Evolutionary conservation across 495 filamentous ascomycete species (phyloP).

Genomic region (Tuber indicum): DNA sequence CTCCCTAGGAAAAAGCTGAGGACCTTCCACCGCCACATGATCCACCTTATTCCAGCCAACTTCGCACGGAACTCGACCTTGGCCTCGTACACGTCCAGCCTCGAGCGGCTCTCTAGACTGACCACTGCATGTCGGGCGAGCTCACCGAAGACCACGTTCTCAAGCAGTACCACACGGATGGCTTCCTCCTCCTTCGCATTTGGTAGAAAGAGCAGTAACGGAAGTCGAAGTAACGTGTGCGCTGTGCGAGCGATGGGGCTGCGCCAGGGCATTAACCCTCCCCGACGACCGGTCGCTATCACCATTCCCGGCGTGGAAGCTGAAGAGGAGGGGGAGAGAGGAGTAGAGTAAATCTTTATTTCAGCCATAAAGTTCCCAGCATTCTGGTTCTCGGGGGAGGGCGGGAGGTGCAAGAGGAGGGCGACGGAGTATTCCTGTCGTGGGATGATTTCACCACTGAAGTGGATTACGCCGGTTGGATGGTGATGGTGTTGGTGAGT

Average conservation of each 20-base stretch:
- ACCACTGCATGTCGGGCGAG: constrained; percentile 55
- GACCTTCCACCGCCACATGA: constrained; percentile 76
- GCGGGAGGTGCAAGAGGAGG: constrained; percentile 55
- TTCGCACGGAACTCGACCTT: constrained; percentile 61
- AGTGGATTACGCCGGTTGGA: constrained; percentile 13
- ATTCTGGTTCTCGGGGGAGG: constrained; percentile 53
- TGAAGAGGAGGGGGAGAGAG: constrained; percentile 11
- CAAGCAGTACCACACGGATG: constrained; percentile 65
- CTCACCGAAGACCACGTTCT: constrained; percentile 57
- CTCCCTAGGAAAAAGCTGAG: constrained; percentile 62
- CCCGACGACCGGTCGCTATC: constrained; percentile 48
- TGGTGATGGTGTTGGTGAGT: constrained; percentile 1
- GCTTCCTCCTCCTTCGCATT: constrained; percentile 48
- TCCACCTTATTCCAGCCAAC: constrained; percentile 69
- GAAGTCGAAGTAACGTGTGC: constrained; percentile 47
- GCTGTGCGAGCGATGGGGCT: constrained; percentile 53
- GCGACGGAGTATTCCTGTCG: constrained; percentile 59
- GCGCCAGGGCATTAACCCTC: constrained; percentile 61
- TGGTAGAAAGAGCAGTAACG: constrained; percentile 42
- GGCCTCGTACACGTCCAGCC: constrained; percentile 68
- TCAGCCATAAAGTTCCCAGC: constrained; percentile 92
- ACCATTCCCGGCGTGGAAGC: constrained; percentile 14
- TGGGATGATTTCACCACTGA: constrained; percentile 44
- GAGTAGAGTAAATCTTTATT: constrained; percentile 54
- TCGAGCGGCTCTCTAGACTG: constrained; percentile 44